Conservation (phyloP, 441 rosid species). For the Populus hybrid region DNA sequence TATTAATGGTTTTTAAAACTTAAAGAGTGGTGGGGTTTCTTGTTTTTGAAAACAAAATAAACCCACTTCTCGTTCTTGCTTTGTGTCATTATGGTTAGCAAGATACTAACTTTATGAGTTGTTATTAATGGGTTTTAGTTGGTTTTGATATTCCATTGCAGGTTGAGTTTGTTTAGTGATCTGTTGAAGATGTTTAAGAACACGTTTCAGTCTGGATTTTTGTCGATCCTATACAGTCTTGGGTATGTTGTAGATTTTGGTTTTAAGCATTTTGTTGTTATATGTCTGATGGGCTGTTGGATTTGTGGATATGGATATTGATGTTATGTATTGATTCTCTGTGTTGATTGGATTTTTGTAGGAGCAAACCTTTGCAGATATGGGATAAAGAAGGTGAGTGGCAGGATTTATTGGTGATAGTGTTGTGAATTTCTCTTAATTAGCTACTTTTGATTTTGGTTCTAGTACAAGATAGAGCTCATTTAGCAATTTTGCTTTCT, state of each 20-base stretch:
- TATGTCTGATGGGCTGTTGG: background rate
- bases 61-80: background rate
- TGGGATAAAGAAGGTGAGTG: conserved; percentile 92
- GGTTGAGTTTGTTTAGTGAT: background rate
- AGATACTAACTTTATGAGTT: background rate
- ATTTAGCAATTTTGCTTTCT: background rate
- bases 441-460: background rate
- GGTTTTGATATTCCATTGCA: conserved; percentile 8
- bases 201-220: conserved; percentile 95
- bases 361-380: conserved; percentile 96
- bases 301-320: background rate
- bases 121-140: background rate
- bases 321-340: background rate
- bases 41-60: background rate
- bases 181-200: conserved; percentile 69
- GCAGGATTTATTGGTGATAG: background rate
- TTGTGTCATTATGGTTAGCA: background rate
- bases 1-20: background rate
- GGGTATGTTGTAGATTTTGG: conserved; percentile 41
- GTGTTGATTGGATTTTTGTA: conserved; percentile 27
- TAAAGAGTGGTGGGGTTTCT: background rate
- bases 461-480: background rate
- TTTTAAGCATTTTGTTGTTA: background rate
- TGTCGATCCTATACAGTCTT: conserved; percentile 87
- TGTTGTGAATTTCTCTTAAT: background rate